Evolutionary conservation across 805 yeast genomes (phyloP), one percentile per base, ranked within the genome.

Genomic region (Starmera pachycereana): DNA sequence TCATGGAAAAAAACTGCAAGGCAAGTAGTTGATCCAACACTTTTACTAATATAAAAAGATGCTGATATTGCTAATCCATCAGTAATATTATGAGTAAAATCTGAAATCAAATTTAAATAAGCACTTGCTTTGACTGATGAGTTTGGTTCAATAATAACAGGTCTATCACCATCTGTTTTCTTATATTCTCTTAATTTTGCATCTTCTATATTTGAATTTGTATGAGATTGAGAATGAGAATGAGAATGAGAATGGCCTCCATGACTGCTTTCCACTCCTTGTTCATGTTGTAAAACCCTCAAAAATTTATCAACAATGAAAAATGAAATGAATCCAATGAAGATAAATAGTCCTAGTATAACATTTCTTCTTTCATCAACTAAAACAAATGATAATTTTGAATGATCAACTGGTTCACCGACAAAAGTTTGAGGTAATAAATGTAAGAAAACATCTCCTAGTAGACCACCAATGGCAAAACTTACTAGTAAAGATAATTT

Each of bases 61-160:
- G 89, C 73, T 1, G 87, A 73, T 36, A 83, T 69, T 2, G 90
- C 86, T 8, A 83, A 58, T 0, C 92, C 92, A 53, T 83, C 92
- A 3, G 89, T 79, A 43, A 81, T 68, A 55, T 83, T 83, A 56
- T 83, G 92, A 2, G 80, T 63, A 46, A 81, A 76, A 48, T 81
- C 89, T 0, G 88, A 79, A 37, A 80, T 69, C 47, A 83, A 60
- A 49, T 78, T 82, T 44, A 83, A 61, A 47, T 77, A 76, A 1
- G 85, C 83, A 10, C 83, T 49, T 4, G 57, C 47, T 29, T 52
- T 54, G 38, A 61, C 63, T 13, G 63, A 60, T n/a, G 62, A 52
- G 31, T 52, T 58, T 29, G 68, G 69, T 27, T 54, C 56, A 9
- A 49, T 41, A 39, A 58, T 53, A n/a, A 58, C 58, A 14, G 65